Base-by-base conservation (phyloP, 2,329 filamentous ascomycete genomes). In the Chaetomiaceae sp. region DNA sequence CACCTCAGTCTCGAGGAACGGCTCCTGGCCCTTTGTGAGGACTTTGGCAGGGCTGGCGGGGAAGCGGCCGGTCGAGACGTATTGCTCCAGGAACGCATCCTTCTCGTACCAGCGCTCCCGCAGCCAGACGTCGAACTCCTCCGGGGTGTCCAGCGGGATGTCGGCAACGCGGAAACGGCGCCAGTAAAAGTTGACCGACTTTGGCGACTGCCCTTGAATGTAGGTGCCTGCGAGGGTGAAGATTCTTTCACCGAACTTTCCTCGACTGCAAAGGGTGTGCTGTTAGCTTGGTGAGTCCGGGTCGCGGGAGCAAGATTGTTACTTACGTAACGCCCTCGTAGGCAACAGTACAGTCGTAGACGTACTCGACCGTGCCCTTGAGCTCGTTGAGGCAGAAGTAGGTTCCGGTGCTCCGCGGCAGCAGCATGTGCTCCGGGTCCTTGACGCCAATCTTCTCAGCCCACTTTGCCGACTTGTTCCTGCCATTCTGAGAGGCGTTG, bases 101-200 rank as follows among this genome's bases (percentile, higher is more conserved):
- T 99, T 99, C 66, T 96, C 90, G 44, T 85, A 81, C 93, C 93
- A 99, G 39, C 90, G 80, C 50, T 88, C 83, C 27, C 84, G 79
- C 23, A 97, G 75, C 93, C 93, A 99, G 3, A 76, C 62, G 51
- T 95, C 89, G 62, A 99, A 99, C 6, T 79, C 74, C 35, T 86
- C 78, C 14, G 79, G 76, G 59, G 85, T 81, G 27, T 89, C 78
- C 9, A 95, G 77, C 0, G 92, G 92, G 38, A 99, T 95, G 17
- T 89, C 83, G 19, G 79, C 78, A 13, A 96, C 66, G 30, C 81
- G 79, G 69, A 95, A 96, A 9, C 90, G 83, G 47, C 93, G 83
- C 89, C 92, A 99, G 70, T 95, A 87, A 74, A 97, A 91, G 69
- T 96, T 97, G 62, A 97, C 91, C 1, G 90, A 96, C 66, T 91